These are phyloP conservation scores for Stagonosporopsis chrysanthemi DNA, from an alignment of 2,329 filamentous ascomycete genomes.

Conservation along the genomic window DNA sequence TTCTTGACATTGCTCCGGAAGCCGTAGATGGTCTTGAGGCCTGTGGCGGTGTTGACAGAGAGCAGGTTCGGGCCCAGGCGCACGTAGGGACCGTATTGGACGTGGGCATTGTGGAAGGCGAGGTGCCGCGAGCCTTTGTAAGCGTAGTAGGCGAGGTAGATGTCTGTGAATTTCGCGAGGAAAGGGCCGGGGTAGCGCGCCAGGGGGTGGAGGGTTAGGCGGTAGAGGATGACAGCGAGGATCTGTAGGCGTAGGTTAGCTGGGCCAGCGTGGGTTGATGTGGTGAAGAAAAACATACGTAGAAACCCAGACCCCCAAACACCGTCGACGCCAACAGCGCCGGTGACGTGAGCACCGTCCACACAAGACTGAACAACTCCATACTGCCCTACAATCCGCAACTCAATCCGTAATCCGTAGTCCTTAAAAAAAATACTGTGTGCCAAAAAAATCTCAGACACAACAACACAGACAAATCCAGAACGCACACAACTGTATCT, in stretches of 20 bases:
- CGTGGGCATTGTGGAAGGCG: conserved; percentile 73
- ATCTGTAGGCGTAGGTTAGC: conserved; percentile 31
- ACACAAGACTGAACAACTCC: conserved; percentile 26
- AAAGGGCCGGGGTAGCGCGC: conserved; percentile 54
- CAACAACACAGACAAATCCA: background rate
- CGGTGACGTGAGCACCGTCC: conserved; percentile 35
- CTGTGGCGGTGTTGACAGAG: conserved; percentile 74
- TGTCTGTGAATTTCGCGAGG: conserved; percentile 49
- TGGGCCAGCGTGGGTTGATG: background rate
- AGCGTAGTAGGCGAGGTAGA: conserved; percentile 67
- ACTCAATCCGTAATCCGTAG: background rate
- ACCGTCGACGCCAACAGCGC: conserved; percentile 36
- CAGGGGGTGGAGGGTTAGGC: conserved; percentile 54
- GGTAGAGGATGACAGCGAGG: conserved; percentile 44
- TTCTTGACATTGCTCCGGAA: conserved; percentile 59
- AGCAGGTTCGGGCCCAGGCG: conserved; percentile 80
- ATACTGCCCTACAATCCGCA: conserved; percentile 17
- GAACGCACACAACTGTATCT: background rate
- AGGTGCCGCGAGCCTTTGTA: conserved; percentile 78
- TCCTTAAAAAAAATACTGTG: background rate
- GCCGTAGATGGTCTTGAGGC: conserved; percentile 59
- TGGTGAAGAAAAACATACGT: conserved; percentile 24
- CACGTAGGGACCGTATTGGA: conserved; percentile 74
- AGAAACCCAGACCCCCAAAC: conserved; percentile 34
- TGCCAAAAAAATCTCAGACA: background rate